phyloP scores from a whole-genome alignment of 2,329 filamentous ascomycete species.

The Coniochaeta sp. region DNA sequence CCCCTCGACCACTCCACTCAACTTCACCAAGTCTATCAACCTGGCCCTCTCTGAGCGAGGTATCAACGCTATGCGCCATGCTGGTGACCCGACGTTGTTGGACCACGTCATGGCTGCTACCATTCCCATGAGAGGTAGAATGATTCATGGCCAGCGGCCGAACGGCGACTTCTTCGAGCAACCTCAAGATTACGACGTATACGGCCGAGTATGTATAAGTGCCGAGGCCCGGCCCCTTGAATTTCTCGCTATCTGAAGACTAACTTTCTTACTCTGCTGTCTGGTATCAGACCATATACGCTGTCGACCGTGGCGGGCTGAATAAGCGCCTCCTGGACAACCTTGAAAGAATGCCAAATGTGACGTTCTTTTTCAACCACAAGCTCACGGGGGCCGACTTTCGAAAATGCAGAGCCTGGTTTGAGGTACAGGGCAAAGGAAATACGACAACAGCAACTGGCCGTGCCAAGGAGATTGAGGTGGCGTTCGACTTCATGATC shows the following conservation, averaged over 20 bases:
- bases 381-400: conserved; percentile 91
- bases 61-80: conserved; percentile 75
- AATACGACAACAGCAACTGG: conserved; percentile 18
- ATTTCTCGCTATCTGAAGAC: not conserved
- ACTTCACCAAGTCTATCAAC: conserved; percentile 99
- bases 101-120: conserved; percentile 68
- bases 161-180: conserved; percentile 64
- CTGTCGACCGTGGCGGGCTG: conserved; percentile 75
- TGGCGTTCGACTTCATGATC: conserved; percentile 86
- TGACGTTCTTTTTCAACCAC: conserved; percentile 87
- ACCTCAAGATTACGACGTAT: conserved; percentile 83
- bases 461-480: conserved; percentile 65
- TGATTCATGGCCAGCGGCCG: conserved; percentile 74
- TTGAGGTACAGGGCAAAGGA: conserved; percentile 51
- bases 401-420: conserved; percentile 72
- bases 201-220: conserved; percentile 61
- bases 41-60: conserved; percentile 89
- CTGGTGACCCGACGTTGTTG: conserved; percentile 60
- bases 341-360: conserved; percentile 77
- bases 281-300: conserved; percentile 62
- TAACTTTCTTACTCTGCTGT: not conserved
- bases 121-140: conserved; percentile 90
- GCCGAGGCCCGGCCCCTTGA: conserved; percentile 1
- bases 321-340: conserved; percentile 81
- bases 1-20: conserved; percentile 73